A percentile compares a stretch with the other conserved stretches of the same genome.
Evolutionary conservation across 139 green algal genomes (phyloP).

Genomic region (Desmodesmus armatus): DNA sequence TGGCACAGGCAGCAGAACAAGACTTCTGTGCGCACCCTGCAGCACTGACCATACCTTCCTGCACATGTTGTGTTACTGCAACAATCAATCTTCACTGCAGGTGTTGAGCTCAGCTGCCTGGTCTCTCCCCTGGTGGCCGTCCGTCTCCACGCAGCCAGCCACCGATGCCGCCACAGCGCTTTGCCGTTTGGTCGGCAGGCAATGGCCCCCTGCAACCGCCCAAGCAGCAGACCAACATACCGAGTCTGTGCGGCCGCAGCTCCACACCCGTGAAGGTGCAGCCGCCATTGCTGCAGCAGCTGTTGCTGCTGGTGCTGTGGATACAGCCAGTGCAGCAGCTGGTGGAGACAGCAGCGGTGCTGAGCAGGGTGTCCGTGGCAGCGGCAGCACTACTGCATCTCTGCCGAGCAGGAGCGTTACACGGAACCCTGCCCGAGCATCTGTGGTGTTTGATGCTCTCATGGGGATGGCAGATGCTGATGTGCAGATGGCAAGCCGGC

Average conservation of each 20-base stretch:
- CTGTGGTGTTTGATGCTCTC: slow-evolving; percentile 41
- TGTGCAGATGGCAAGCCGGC: slow-evolving; percentile 18
- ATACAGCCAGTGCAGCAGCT: not conserved
- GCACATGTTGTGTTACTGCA: no score
- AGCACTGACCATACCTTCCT: no score
- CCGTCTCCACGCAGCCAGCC: not conserved
- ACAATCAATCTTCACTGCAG: no score
- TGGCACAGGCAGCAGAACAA: no score
- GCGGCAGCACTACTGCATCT: not conserved
- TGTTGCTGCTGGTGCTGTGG: not conserved
- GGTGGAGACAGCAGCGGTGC: slow-evolving; percentile 11
- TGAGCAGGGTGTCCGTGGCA: no score
- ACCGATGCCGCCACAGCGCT: slow-evolving; percentile 33
- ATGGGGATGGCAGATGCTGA: slow-evolving; percentile 28
- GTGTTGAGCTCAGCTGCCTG: no score
- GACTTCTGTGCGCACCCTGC: no score
- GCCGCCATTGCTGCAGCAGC: not conserved
- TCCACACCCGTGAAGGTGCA: slow-evolving; percentile 3
- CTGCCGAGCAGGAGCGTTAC: no score
- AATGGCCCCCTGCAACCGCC: not conserved
- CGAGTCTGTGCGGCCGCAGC: not conserved
- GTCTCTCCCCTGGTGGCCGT: slow-evolving; percentile 16
- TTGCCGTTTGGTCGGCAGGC: not conserved
- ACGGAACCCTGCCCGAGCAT: slow-evolving; percentile 1
- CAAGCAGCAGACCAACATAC: not conserved